Percentiles rank a stretch among this genome's conserved stretches.
These are phyloP conservation scores for Fusarium sp. DNA, from an alignment of 2,329 filamentous ascomycete species.

Conservation along the genomic window DNA sequence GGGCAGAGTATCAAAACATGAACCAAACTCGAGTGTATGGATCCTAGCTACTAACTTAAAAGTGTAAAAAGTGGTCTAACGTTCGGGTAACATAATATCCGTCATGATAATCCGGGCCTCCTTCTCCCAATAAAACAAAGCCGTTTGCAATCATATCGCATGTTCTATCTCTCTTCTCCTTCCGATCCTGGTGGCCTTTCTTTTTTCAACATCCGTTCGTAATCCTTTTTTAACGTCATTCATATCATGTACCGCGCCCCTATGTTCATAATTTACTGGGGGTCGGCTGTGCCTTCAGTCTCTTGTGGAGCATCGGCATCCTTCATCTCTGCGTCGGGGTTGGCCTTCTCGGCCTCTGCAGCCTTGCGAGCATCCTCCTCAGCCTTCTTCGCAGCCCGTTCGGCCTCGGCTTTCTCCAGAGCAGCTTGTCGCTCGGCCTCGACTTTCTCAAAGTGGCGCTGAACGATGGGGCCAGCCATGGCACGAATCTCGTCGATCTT, in stretches of 20 bases:
- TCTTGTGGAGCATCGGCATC: conserved; percentile 68
- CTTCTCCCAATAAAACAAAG: conserved; percentile 38
- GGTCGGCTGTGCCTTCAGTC: conserved; percentile 56
- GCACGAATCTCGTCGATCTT: conserved; percentile 97
- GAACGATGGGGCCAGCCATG: conserved; percentile 88
- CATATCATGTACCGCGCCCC: conserved; percentile 29
- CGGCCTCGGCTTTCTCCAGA: conserved; percentile 81
- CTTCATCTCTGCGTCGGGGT: conserved; percentile 71
- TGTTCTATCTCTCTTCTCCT: conserved; percentile 35
- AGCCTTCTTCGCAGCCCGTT: conserved; percentile 79
- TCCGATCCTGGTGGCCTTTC: conserved; percentile 22
- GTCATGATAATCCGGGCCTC: conserved; percentile 46
- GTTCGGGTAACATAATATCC: conserved; percentile 47
- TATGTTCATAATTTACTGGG: conserved; percentile 48
- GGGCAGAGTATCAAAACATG: not conserved
- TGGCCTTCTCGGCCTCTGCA: conserved; percentile 62
- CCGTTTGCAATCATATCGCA: conserved; percentile 43
- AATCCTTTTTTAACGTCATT: conserved; percentile 41
- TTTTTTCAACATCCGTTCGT: conserved; percentile 28
- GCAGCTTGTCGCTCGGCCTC: conserved; percentile 85
- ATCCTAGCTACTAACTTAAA: conserved; percentile 44
- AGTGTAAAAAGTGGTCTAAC: conserved; percentile 47
- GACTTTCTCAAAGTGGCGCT: conserved; percentile 95
- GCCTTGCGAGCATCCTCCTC: conserved; percentile 67
- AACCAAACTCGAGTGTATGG: conserved; percentile 45